Base-by-base conservation (phyloP, 139 green algal species). In the Coccomyxa sp. region DNA sequence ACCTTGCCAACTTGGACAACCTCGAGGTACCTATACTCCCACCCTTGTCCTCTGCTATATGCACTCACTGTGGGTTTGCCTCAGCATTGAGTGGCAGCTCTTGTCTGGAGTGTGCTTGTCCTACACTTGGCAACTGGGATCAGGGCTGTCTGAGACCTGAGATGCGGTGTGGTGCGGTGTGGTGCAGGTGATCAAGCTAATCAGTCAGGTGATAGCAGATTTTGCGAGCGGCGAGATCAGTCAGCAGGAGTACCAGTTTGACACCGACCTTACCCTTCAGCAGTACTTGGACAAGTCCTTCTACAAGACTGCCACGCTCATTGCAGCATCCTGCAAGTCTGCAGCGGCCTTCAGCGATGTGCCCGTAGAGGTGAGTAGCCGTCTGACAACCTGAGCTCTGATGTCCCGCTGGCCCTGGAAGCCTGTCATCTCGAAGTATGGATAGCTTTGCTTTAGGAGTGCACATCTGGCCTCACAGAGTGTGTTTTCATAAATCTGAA, bases 211-310 rank as follows among this genome's bases (percentile, higher is more conserved):
- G 18, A 99, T 99, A 76, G 96, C 96, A 7, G 96, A 99, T 83
- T 99, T 99, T 92, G 96, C 96, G 3, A 95, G 99, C 79, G 96
- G 96, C 6, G 96, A 99, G 84, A 99, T 99, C 88, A 92, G 86
- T 72, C 96, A 99, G 90, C 90, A 91, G 14, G 55, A 39, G 33
- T 55, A 71, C 6, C 35, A 98, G 75, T 99, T 98, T 81, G 93
- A 99, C 86, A 93, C 86, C 0, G 86, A 92, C 31, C 81, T 97
- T 70, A 98, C 91, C 2, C 80, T 97, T 33, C 64, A 73, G 44
- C 77, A 94, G 71, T 99, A 99, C 89, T 76, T 97, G 50, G 92
- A 98, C 81, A 99, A 99, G 88, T 92, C 76, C 33, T 98, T 97
- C 86, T 98, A 95, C 87, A 99, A 99, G 91, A 99, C 96, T 0